Conservation (phyloP, 306 rosid species). For the Argentina anserina region DNA sequence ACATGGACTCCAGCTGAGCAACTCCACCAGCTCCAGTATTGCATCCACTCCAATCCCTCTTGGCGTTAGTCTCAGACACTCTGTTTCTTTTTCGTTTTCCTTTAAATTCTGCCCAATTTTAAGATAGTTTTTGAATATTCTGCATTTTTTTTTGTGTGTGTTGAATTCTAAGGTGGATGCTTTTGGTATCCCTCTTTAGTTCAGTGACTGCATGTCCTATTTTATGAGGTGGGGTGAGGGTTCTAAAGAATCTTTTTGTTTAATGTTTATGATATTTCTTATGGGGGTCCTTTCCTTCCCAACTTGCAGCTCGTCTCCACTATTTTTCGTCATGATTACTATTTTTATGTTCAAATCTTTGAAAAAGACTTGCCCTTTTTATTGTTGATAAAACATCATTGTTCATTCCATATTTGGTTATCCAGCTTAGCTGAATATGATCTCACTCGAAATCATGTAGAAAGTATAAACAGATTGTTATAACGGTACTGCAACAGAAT, state of each 20-base stretch:
- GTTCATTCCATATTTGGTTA: neutral
- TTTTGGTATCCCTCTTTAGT: conserved; percentile 5
- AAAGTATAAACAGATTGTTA: neutral
- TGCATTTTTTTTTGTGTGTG: conserved; percentile 12
- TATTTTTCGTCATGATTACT: conserved; percentile 26
- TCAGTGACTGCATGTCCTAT: conserved; percentile 18
- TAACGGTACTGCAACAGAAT: neutral
- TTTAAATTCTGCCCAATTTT: neutral
- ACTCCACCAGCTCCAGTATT: conserved; percentile 70
- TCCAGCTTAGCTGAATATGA: neutral
- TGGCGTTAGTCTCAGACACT: conserved; percentile 74
- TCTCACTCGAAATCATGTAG: neutral
- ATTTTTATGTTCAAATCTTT: neutral
- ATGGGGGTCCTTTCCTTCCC: conserved; percentile 4
- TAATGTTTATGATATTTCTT: neutral
- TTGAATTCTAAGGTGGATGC: conserved; percentile 10
- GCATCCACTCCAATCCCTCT: conserved; percentile 96
- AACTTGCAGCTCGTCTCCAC: conserved; percentile 26
- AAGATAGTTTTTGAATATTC: neutral
- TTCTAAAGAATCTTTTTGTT: conserved; percentile 16
- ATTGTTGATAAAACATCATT: neutral
- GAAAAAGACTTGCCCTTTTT: neutral
- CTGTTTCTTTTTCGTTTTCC: neutral
- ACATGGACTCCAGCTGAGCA: conserved; percentile 78
- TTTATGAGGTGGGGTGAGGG: conserved; percentile 18